These are phyloP conservation scores for Ambrosia trifida DNA, from an alignment of 129 eudicot genomes.

Conservation along the genomic window DNA sequence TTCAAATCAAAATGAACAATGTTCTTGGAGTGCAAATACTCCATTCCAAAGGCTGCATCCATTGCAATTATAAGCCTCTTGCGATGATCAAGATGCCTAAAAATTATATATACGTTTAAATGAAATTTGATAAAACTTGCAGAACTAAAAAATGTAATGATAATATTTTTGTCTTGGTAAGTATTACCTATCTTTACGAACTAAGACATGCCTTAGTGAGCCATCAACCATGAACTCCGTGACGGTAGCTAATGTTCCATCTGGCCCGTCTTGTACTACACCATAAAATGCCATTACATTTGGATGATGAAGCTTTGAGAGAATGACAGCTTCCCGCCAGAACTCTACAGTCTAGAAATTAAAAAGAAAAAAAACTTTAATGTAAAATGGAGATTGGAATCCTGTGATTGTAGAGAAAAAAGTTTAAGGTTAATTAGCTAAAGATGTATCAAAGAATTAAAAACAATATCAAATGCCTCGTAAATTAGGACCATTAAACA, in stretches of 20 bases:
- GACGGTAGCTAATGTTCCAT: conserved; percentile 90
- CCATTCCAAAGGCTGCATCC: conserved; percentile 99
- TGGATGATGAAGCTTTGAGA: conserved; percentile 95
- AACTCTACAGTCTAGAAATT: conserved; percentile 68
- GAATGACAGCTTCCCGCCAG: conserved; percentile 94
- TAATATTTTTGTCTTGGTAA: conserved; percentile 9
- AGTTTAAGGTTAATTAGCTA: not conserved
- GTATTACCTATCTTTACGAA: conserved; percentile 80
- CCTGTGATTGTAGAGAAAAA: conserved; percentile 5
- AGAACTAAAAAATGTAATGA: not conserved
- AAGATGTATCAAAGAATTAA: not conserved
- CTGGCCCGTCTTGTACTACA: conserved; percentile 98
- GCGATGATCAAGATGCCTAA: conserved; percentile 92
- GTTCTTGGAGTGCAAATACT: conserved; percentile 89
- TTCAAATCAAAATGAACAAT: conserved; percentile 95
- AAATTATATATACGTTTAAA: conserved; percentile 6
- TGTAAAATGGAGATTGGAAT: conserved; percentile 4
- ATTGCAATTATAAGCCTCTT: conserved; percentile 87
- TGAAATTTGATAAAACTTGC: not conserved
- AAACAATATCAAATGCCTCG: not conserved
- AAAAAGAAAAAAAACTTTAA: not conserved
- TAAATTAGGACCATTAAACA: not conserved
- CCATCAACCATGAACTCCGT: conserved; percentile 97
- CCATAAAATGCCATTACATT: conserved; percentile 96
- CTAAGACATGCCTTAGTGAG: conserved; percentile 83